These are phyloP conservation scores for Amanita polypyramis DNA, from an alignment of 768 basidiomycete species.

Conservation along the genomic window DNA sequence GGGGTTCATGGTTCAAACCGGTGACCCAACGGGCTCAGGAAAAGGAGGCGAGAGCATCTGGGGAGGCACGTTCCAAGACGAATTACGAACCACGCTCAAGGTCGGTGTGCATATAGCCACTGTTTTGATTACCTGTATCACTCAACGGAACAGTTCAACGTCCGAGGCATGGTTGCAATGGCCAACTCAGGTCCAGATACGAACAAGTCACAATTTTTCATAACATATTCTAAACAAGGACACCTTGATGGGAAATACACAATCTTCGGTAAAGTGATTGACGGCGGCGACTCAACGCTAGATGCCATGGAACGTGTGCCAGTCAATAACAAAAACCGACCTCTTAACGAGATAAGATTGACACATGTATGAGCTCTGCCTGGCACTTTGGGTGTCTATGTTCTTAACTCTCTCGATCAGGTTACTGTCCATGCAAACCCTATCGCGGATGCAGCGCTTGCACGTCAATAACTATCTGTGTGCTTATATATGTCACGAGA, in stretches of 20 bases:
- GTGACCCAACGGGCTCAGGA: slow-evolving; percentile 81
- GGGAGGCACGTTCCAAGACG: slow-evolving; percentile 87
- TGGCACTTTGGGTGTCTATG: slow-evolving; percentile 4
- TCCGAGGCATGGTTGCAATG: slow-evolving; percentile 93
- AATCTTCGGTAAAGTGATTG: slow-evolving; percentile 97
- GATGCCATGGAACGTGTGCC: slow-evolving; percentile 91
- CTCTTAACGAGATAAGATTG: slow-evolving; percentile 76
- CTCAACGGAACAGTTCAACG: slow-evolving; percentile 63
- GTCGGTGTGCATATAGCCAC: slow-evolving; percentile 27
- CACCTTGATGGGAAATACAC: slow-evolving; percentile 94
- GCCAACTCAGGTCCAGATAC: slow-evolving; percentile 92
- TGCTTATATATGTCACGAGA: neutral
- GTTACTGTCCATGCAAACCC: slow-evolving; percentile 92
- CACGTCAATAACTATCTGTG: slow-evolving; percentile 20
- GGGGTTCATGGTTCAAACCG: slow-evolving; percentile 93
- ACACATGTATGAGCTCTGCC: slow-evolving; percentile 47
- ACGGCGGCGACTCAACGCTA: slow-evolving; percentile 88
- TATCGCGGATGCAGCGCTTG: slow-evolving; percentile 67
- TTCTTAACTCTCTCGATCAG: slow-evolving; percentile 25
- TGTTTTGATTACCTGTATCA: slow-evolving; percentile 10
- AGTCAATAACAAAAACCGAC: slow-evolving; percentile 85
- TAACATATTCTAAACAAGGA: slow-evolving; percentile 86
- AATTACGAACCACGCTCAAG: slow-evolving; percentile 90
- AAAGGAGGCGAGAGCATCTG: slow-evolving; percentile 97
- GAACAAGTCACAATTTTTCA: slow-evolving; percentile 88